Evolutionary conservation across 2,329 filamentous ascomycete genomes (phyloP), one percentile per base, ranked within the genome.

Genomic region (Colletotrichum zoysiae): DNA sequence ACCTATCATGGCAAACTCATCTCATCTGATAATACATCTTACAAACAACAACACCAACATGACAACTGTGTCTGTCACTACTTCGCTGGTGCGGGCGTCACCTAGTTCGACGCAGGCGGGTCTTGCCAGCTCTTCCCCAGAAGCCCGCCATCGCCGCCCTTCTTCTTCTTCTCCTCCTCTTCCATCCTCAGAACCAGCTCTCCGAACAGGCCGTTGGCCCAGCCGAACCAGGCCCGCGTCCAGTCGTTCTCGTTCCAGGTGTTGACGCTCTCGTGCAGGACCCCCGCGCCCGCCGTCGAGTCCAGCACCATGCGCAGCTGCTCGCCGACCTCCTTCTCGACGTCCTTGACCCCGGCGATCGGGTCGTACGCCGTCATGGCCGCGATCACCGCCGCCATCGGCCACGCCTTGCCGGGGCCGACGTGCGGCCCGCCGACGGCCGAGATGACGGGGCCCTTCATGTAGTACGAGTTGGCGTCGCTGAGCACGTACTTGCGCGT

Each of bases 401-500:
- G 87, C 87, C 87, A 89, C 0, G 86, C 85, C 46, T 82, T 82
- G 0, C 86, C 87, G 0, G 86, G 85, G 0, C 93, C 93, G 69
- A 94, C 90, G 75, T 87, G 87, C 5, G 86, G 86, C 1, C 86
- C 93, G 9, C 95, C 94, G 67, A 96, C 92, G 1, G 91, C 92
- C 5, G 88, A 89, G 77, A 96, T 92, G 0, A 86, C 87, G 0
- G 85, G 82, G 0, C 93, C 93, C 20, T 85, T 84, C 63, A 93
- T 84, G 76, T 88, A 97, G 81, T 96, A 97, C 0, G 94, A 93
- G 77, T 97, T 97, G 0, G 89, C 89, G 66, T 89, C 88, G 69
- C 89, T 89, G 30, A 97, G 87, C 70, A 96, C 90, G 87, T 95
- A 95, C 67, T 87, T 87, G 67, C 95, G 88, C 0, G 94, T 97